Conservation (phyloP, 768 basidiomycete genomes). For the Boletus pseudo-olivaceus region DNA sequence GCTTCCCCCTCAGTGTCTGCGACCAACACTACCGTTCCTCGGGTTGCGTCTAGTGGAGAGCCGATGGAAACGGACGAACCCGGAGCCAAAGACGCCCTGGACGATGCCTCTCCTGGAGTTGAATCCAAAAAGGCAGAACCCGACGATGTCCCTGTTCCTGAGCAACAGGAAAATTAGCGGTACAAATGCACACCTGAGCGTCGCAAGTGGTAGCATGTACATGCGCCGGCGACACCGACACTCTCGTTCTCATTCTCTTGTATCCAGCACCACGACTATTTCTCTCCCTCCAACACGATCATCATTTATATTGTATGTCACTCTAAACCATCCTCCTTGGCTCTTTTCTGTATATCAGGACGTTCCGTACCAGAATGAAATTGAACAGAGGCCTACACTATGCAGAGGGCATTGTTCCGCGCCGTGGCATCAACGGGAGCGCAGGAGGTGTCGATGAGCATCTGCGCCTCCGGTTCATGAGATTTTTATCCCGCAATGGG, state of each 20-base stretch:
- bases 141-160: neutral
- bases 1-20: conserved; percentile 33
- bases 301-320: conserved; percentile 16
- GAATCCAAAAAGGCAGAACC: conserved; percentile 6
- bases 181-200: neutral
- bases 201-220: neutral
- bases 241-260: conserved; percentile 1
- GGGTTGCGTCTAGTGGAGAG: conserved; percentile 15
- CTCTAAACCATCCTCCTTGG: neutral
- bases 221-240: neutral
- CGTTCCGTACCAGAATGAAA: conserved; percentile 1
- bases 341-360: conserved; percentile 17
- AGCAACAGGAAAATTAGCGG: conserved; percentile 3
- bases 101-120: neutral
- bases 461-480: neutral
- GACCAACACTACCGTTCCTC: conserved; percentile 8
- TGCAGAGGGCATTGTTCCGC: no score
- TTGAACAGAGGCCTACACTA: neutral
- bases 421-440: neutral
- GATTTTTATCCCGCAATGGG: neutral
- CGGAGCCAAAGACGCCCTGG: neutral
- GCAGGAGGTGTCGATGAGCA: neutral
- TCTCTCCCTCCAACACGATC: neutral
- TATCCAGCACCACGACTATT: conserved; percentile 3
- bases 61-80: conserved; percentile 12